phyloP scores from a whole-genome alignment of 805 yeast genomes.

The Priceomyces carsonii region DNA sequence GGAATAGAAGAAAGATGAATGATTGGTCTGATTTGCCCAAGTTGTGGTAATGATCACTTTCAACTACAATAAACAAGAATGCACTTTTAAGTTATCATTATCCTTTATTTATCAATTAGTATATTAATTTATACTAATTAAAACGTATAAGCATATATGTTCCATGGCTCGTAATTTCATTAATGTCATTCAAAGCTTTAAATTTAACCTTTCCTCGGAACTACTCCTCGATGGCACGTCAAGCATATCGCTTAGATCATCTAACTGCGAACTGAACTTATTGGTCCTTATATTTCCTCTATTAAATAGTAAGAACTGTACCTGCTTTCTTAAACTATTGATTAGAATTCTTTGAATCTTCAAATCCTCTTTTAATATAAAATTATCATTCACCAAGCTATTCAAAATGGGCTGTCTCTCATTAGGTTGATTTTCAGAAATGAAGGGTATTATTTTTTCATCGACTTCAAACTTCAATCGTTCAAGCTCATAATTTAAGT shows the following conservation, averaged over 20 bases:
- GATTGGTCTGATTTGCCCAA: slow-evolving; percentile 60
- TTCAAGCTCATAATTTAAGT: slow-evolving; percentile 44
- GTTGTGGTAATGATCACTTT: slow-evolving; percentile 63
- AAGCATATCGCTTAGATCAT: slow-evolving; percentile 17
- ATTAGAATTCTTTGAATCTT: slow-evolving; percentile 45
- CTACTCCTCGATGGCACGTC: slow-evolving; percentile 27
- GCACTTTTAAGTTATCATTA: no score
- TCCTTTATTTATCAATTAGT: no score
- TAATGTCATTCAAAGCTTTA: slow-evolving; percentile 29
- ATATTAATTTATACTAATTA: no score
- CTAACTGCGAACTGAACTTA: neutral
- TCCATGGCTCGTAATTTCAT: no score
- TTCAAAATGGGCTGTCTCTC: slow-evolving; percentile 32
- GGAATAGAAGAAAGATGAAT: slow-evolving; percentile 69
- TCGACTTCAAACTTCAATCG: slow-evolving; percentile 43
- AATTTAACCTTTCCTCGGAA: slow-evolving; percentile 37
- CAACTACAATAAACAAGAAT: no score
- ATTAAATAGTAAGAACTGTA: slow-evolving; percentile 48
- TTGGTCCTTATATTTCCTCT: slow-evolving; percentile 27
- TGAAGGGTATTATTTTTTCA: slow-evolving; percentile 36
- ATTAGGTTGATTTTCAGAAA: slow-evolving; percentile 21
- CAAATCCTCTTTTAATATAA: slow-evolving; percentile 47
- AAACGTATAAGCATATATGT: no score
- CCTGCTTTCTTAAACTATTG: slow-evolving; percentile 49
- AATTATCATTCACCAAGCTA: slow-evolving; percentile 36